phyloP scores from a whole-genome alignment of 106 monocot species.

The Platanthera guangdongensis region DNA sequence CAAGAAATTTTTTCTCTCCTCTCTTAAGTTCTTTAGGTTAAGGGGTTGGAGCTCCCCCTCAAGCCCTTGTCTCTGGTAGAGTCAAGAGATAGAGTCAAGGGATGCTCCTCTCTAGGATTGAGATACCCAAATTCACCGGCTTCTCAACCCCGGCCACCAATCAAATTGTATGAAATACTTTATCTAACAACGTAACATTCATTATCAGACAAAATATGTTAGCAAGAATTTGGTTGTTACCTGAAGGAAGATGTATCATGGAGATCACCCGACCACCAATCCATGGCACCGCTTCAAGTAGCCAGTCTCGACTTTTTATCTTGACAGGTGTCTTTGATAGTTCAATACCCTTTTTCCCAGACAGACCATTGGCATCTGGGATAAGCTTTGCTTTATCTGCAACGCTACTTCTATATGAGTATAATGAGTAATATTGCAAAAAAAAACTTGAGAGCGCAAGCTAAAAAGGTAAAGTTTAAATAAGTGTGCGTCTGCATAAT shows the following conservation, averaged over 20 bases:
- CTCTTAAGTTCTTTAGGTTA: too few species aligned
- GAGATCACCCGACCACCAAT: constrained; percentile 88
- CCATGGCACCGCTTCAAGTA: constrained; percentile 79
- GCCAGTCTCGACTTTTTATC: constrained; percentile 78
- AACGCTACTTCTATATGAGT: constrained; percentile 6
- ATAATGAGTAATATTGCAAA: not conserved
- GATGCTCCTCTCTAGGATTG: too few species aligned
- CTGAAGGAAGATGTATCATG: constrained; percentile 83
- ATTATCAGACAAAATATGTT: not conserved
- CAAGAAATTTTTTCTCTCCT: too few species aligned
- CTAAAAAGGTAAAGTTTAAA: not conserved
- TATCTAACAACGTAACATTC: not conserved
- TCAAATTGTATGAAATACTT: not conserved
- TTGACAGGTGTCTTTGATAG: constrained; percentile 63
- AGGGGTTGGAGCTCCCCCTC: too few species aligned
- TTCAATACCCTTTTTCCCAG: constrained; percentile 45
- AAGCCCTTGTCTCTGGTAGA: too few species aligned
- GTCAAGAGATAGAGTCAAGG: too few species aligned
- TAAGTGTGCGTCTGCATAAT: not conserved
- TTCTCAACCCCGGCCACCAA: not conserved
- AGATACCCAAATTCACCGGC: too few species aligned
- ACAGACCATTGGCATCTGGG: constrained; percentile 41
- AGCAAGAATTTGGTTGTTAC: constrained; percentile 23
- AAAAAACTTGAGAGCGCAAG: not conserved
- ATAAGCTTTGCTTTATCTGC: constrained; percentile 56